Conservation (phyloP, 1,284 basidiomycete species). For the Pterulicium gracile region DNA sequence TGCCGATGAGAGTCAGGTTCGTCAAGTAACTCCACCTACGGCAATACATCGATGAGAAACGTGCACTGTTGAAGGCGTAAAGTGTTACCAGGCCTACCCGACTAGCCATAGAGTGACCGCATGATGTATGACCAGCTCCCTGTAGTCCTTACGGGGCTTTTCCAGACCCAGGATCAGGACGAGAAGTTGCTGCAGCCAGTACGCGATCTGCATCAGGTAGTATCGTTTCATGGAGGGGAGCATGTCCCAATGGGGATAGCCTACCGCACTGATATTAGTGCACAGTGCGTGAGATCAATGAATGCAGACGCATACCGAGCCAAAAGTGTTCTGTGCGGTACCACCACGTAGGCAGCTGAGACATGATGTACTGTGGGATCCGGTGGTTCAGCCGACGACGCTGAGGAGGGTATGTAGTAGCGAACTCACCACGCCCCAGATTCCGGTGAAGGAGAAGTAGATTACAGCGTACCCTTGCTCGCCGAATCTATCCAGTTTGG, state of each 20-base stretch:
- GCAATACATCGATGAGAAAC: conserved; percentile 5
- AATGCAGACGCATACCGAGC: conserved; percentile 40
- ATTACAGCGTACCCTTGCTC: conserved; percentile 85
- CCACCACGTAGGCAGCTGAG: conserved; percentile 81
- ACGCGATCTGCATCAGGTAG: conserved; percentile 84
- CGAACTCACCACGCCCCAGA: conserved; percentile 66
- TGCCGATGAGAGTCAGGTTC: conserved; percentile 84
- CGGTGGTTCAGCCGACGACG: conserved; percentile 2
- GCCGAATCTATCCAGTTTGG: conserved; percentile 75
- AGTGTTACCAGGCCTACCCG: conserved; percentile 35
- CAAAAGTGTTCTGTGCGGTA: conserved; percentile 78
- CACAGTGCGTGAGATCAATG: conserved; percentile 2
- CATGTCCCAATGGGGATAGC: conserved; percentile 89
- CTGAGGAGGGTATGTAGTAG: background rate
- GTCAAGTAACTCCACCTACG: conserved; percentile 79
- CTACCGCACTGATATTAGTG: conserved; percentile 22
- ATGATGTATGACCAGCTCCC: conserved; percentile 82
- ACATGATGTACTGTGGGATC: conserved; percentile 67
- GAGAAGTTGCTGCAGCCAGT: conserved; percentile 93
- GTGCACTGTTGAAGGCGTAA: conserved; percentile 4
- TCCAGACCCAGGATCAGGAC: conserved; percentile 81
- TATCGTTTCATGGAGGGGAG: conserved; percentile 79
- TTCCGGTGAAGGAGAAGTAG: conserved; percentile 68
- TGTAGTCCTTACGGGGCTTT: conserved; percentile 89
- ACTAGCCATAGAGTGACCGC: conserved; percentile 94